Percentiles rank a stretch among this genome's conserved stretches.
Conservation (phyloP, 2,329 filamentous ascomycete species). For the Tolypocladium nubicola region DNA sequence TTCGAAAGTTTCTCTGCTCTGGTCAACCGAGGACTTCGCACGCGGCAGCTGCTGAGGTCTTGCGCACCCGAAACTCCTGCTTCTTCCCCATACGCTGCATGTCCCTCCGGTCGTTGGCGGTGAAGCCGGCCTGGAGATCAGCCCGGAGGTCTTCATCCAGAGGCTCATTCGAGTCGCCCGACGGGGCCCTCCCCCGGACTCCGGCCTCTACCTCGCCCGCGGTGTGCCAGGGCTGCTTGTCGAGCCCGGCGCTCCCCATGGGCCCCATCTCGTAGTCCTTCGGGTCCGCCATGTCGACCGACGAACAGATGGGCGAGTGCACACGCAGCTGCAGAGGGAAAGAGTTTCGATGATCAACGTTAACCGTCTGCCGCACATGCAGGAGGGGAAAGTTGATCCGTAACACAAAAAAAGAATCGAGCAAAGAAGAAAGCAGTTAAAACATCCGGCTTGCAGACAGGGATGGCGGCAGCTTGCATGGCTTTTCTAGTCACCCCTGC, state of each 20-base stretch:
- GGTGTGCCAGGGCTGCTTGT: neutral
- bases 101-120: constrained; percentile 8
- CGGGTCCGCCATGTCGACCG: neutral
- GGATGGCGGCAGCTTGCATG: neutral
- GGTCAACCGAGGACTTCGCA: neutral
- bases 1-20: constrained; percentile 30
- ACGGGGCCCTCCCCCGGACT: neutral
- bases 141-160: constrained; percentile 4
- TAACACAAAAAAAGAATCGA: neutral
- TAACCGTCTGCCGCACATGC: neutral
- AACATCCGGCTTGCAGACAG: neutral
- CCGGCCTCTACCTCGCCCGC: neutral
- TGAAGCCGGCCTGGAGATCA: constrained; percentile 3
- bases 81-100: constrained; percentile 13
- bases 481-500: neutral
- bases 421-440: neutral
- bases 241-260: neutral
- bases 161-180: neutral
- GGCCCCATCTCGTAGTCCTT: neutral
- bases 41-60: neutral
- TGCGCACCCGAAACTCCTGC: constrained; percentile 5
- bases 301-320: neutral
- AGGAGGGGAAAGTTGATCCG: neutral
- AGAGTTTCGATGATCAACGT: neutral
- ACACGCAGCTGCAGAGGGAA: neutral